These are phyloP conservation scores for Teratosphaeria destructans DNA, from an alignment of 2,329 filamentous ascomycete species.

Conservation along the genomic window DNA sequence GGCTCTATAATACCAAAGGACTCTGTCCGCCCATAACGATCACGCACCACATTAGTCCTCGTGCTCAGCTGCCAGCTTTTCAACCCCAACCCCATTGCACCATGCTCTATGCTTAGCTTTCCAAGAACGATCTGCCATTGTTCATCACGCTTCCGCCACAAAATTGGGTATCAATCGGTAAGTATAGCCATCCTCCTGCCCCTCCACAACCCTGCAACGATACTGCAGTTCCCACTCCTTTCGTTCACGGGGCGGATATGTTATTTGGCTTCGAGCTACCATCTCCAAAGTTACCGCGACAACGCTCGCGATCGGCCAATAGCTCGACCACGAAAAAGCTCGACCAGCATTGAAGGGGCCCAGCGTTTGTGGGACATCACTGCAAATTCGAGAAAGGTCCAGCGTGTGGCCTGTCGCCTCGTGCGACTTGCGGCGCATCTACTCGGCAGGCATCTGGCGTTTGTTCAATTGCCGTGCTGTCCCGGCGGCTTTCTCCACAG, in stretches of 20 bases:
- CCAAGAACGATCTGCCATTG: not conserved
- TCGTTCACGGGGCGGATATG: too few species aligned
- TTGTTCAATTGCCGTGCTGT: not conserved
- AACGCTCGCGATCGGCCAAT: not conserved
- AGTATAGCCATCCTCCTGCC: not conserved
- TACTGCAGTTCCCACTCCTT: not conserved
- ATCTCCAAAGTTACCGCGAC: too few species aligned
- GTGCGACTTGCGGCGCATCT: not conserved
- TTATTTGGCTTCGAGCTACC: too few species aligned
- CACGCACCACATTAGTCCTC: not conserved
- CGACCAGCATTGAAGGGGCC: not conserved
- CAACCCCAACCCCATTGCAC: not conserved
- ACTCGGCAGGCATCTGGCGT: not conserved
- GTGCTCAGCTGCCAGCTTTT: not conserved
- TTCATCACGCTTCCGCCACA: not conserved
- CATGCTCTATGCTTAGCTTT: not conserved
- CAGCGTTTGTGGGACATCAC: not conserved
- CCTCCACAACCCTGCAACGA: not conserved
- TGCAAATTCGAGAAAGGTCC: not conserved
- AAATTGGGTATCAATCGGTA: not conserved
- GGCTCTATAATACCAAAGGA: not conserved
- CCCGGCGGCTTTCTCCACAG: not conserved
- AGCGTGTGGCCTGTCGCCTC: not conserved
- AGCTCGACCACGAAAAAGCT: not conserved
- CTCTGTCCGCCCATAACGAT: not conserved